Base-by-base conservation (phyloP, 164 flowering plant genomes). In the Macadamia tetraphylla region DNA sequence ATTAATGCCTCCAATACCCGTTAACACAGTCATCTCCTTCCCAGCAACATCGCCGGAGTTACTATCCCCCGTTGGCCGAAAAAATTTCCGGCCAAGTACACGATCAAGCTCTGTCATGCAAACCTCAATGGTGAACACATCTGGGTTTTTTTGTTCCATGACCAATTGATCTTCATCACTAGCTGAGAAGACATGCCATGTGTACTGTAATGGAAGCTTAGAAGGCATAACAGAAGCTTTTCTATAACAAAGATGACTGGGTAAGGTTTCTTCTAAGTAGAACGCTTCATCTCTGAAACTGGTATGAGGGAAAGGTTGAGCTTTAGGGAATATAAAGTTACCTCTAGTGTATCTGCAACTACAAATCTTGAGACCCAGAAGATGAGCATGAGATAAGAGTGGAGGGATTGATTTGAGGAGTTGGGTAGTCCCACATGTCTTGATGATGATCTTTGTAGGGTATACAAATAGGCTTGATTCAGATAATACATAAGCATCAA, bases 381-480 rank as follows among this genome's bases (percentile, higher is more conserved):
- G 49, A n/a, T 42, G 8, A 6, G 95, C 95, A 51, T 70, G 82
- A 70, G 61, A 65, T 49, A 88, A 32, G 62, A 94, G 74, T 6
- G 84, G 87, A 55, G 81, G 89, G 76, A 94, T 75, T 29, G 98
- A 88, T 79, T 90, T 87, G 63, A 94, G 79, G 58, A 94, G 82
- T 75, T 87, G 93, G 49, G 98, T 94, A 62, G 98, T 91, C 75
- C 98, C 98, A 73, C 98, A 94, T 0, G 97, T 94, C 69, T 94
- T 94, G 86, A 94, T 87, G 58, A 94, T 81, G 68, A 94, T 81
- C 81, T 86, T 92, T 9, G 80, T 81, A 3, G 97, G 95, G 82
- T 91, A 91, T 3, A 94, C 84, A 67, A 94, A 94, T 3, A 94
- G 83, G 73, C 93, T 87, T 0, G 98, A 94, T 69, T 94, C 98